Percentiles rank a stretch among this genome's conserved stretches.
phyloP scores from a whole-genome alignment of 345 rosid genomes.

The Kandelia obovata region DNA sequence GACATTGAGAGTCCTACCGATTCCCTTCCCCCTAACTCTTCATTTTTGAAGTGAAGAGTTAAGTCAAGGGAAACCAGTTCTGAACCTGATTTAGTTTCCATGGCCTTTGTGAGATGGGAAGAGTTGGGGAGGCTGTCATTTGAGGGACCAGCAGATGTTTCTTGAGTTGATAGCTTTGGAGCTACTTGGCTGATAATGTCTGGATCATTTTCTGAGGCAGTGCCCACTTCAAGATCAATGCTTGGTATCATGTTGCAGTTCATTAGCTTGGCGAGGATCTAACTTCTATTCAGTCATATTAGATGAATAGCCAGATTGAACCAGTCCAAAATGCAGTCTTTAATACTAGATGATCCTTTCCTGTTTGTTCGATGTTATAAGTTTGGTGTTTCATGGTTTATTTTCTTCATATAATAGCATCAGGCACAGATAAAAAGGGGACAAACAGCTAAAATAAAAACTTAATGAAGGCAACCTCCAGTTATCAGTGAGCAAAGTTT shows the following conservation, averaged over 20 bases:
- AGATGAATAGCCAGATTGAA: not conserved
- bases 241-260: constrained; percentile 43
- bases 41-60: constrained; percentile 17
- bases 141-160: constrained; percentile 32
- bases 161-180: constrained; percentile 51
- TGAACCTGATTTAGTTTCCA: constrained; percentile 13
- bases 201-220: constrained; percentile 45
- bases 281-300: constrained; percentile 4
- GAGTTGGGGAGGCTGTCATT: constrained; percentile 34
- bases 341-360: constrained; percentile 13
- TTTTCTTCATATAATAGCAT: not conserved
- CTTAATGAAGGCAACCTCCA: not conserved
- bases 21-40: constrained; percentile 10
- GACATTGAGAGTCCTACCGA: constrained; percentile 44
- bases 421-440: too few relatives aligned
- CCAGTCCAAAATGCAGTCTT: not conserved
- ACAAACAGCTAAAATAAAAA: not conserved
- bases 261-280: not conserved
- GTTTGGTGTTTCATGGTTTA: constrained; percentile 4
- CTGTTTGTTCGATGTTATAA: constrained; percentile 7
- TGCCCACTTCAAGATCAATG: constrained; percentile 57
- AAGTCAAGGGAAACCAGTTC: constrained; percentile 22
- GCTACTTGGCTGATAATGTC: constrained; percentile 64
- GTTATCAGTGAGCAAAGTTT: not conserved
- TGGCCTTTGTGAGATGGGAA: constrained; percentile 14